Conservation (phyloP, 2,329 filamentous ascomycete species). For the Hymenoscyphus scutula region DNA sequence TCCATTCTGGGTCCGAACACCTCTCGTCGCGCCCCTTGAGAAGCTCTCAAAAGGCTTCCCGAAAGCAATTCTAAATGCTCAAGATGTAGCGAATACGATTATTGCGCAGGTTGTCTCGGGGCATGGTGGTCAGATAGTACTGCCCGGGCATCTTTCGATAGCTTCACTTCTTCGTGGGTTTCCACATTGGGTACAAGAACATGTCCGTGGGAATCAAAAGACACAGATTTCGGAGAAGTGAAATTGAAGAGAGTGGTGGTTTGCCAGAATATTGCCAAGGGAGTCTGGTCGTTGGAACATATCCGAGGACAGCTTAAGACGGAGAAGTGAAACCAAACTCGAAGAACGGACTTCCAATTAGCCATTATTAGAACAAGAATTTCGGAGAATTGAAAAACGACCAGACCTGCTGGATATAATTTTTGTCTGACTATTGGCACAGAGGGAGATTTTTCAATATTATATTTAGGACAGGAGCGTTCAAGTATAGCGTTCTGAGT, state of each 20-base stretch:
- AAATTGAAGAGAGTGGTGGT: neutral
- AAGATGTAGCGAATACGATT: conserved; percentile 63
- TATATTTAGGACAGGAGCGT: no score
- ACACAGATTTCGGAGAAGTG: neutral
- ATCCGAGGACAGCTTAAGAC: no score
- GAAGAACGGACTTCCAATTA: no score
- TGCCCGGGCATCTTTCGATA: conserved; percentile 40
- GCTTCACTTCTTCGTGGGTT: neutral
- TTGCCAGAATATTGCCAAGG: neutral
- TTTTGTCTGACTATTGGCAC: no score
- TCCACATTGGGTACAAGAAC: conserved; percentile 9
- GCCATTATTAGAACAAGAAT: no score
- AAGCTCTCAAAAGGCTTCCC: conserved; percentile 51
- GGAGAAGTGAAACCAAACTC: no score
- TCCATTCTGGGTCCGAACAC: conserved; percentile 60
- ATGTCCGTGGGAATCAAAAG: neutral
- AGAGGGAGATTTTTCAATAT: no score
- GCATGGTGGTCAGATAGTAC: conserved; percentile 53
- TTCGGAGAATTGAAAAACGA: no score
- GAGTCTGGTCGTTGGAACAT: no score
- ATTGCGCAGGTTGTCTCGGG: conserved; percentile 59
- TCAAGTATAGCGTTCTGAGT: no score
- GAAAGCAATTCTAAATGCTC: conserved; percentile 52
- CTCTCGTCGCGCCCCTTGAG: conserved; percentile 45
- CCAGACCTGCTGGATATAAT: no score